These are phyloP conservation scores for Plectranthus barbatus DNA, from an alignment of 257 asterid genomes.

Conservation along the genomic window DNA sequence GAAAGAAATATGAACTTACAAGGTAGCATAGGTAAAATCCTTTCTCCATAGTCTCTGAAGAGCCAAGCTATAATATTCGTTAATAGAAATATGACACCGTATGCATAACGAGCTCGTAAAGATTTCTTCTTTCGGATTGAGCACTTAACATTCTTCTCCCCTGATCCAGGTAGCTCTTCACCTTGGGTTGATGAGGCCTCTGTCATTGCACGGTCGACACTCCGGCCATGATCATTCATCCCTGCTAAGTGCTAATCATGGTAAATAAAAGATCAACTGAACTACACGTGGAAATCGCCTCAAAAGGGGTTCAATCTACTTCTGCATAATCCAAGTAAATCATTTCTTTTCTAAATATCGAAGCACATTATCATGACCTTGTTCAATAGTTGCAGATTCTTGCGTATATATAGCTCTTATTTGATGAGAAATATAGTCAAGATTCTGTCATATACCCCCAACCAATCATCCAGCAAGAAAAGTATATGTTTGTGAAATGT, in stretches of 20 bases:
- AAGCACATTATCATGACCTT: slow-evolving; percentile 2
- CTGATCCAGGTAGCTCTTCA: slow-evolving; percentile 4
- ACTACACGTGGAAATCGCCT: not conserved
- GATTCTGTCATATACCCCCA: slow-evolving; percentile 26
- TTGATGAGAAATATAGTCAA: slow-evolving; percentile 11
- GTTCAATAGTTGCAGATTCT: slow-evolving; percentile 3
- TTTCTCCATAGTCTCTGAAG: slow-evolving; percentile 73
- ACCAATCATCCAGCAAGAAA: slow-evolving; percentile 31
- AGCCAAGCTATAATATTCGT: slow-evolving; percentile 81
- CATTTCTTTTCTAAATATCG: not conserved
- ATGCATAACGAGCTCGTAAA: slow-evolving; percentile 63
- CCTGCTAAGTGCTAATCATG: slow-evolving; percentile 1
- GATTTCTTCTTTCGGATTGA: slow-evolving; percentile 44
- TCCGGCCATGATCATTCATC: slow-evolving; percentile 45
- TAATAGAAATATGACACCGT: slow-evolving; percentile 56
- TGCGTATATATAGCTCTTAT: not conserved
- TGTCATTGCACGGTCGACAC: slow-evolving; percentile 12
- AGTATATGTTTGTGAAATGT: slow-evolving; percentile 21
- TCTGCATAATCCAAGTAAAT: too few relatives aligned
- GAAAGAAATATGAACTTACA: slow-evolving; percentile 49
- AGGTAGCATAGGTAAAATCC: slow-evolving; percentile 46
- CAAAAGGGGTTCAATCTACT: not conserved
- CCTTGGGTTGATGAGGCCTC: slow-evolving; percentile 20
- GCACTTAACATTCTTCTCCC: slow-evolving; percentile 26
- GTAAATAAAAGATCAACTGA: not conserved